Evolutionary conservation across 2,329 filamentous ascomycete species (phyloP), one percentile per base, ranked within the genome.

Genomic region (Rhynchosporium secalis): DNA sequence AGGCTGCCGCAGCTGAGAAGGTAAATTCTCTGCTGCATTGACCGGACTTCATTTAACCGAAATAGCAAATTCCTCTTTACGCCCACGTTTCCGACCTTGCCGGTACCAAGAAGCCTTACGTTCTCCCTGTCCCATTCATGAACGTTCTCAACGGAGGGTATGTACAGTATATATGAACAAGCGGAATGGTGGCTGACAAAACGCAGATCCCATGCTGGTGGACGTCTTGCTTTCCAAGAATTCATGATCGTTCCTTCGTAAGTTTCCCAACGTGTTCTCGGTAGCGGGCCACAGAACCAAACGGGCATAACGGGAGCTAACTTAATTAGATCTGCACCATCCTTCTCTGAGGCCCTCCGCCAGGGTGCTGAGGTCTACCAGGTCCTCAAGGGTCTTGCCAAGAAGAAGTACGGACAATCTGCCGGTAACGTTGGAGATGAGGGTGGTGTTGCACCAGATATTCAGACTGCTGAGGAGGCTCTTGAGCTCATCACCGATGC

Each of bases 351-450:
- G 85, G 95, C 89, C 76, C 88, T 99, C 82, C 93, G 94, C 78
- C 92, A 96, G 81, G 95, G 95, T 79, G 81, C 94, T 73, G 95
- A 99, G 82, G 92, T 97, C 74, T 99, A 99, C 89, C 94, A 98
- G 81, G 90, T 91, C 81, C 90, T 99, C 75, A 99, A 99, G 90
- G 75, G 84, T 74, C 87, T 98, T 66, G 93, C 95, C 78, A 98
- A 98, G 91, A 95, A 97, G 91, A 95, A 91, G 86, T 99, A 99
- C 79, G 95, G 95, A 77, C 94, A 96, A 81, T 97, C 95, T 69
- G 95, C 95, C 70, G 95, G 94, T 78, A 99, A 99, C 79, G 95
- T 99, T 71, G 95, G 95, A 81, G 95, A 99, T 77, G 95, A 99
- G 88, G 95, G 95, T 85, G 95, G 95, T 89, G 95, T 99, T 76